phyloP scores from a whole-genome alignment of 2,329 filamentous ascomycete genomes.

The Fonsecaea erecta region DNA sequence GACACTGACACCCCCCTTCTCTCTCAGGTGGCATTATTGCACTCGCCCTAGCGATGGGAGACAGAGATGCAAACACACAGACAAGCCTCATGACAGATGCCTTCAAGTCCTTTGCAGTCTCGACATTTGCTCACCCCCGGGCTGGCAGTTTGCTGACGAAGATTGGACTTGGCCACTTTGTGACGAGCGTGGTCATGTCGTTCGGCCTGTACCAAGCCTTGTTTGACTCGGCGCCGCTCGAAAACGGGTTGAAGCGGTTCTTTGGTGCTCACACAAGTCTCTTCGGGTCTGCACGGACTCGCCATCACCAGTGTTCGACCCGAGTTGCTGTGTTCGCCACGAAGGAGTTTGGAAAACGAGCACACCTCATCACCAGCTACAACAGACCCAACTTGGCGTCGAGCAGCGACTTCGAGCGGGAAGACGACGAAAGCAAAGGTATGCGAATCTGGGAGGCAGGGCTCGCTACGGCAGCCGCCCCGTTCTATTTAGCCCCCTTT shows the following conservation, averaged over 20 bases:
- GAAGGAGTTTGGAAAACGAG: slow-evolving; percentile 6
- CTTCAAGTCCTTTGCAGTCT: slow-evolving; percentile 10
- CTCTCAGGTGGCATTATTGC: slow-evolving; percentile 5
- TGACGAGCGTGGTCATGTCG: slow-evolving; percentile 19
- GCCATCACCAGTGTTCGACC: slow-evolving; percentile 17
- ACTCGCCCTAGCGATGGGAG: slow-evolving; percentile 8
- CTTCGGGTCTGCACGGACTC: slow-evolving; percentile 14
- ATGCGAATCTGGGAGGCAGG: slow-evolving; percentile 18
- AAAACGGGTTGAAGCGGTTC: slow-evolving; percentile 1
- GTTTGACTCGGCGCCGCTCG: slow-evolving; percentile 7
- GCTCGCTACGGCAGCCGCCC: slow-evolving; percentile 6
- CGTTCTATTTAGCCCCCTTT: slow-evolving; percentile 14
- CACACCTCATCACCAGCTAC: slow-evolving; percentile 17
- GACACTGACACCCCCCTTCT: background rate
- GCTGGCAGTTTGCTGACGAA: slow-evolving; percentile 1
- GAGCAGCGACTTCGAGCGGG: slow-evolving; percentile 12
- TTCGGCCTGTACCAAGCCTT: slow-evolving; percentile 12
- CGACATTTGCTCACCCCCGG: slow-evolving; percentile 2
- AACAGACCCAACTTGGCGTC: background rate
- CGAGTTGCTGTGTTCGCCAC: slow-evolving; percentile 15
- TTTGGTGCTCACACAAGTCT: slow-evolving; percentile 11
- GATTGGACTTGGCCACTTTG: slow-evolving; percentile 13
- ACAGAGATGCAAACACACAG: slow-evolving; percentile 7
- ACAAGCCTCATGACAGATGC: background rate
- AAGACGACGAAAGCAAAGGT: slow-evolving; percentile 15